Base-by-base conservation (phyloP, 768 basidiomycete genomes). In the Russula sp. region DNA sequence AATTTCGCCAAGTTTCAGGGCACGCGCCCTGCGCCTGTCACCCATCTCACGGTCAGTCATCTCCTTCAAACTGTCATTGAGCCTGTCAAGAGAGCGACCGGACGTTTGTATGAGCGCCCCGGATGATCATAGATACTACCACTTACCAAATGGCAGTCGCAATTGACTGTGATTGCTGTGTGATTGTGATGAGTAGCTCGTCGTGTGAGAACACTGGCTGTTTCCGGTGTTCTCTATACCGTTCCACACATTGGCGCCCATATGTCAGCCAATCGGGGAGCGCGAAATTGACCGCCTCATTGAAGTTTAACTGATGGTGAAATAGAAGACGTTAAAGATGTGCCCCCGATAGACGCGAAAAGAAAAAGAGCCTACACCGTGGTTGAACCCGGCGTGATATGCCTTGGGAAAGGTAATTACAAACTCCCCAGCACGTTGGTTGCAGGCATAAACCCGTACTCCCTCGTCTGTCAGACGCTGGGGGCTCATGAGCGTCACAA, bases 211-310 rank as follows among this genome's bases (percentile, higher is more conserved):
- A 99, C 5, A 99, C 97, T 5, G 97, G 97, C 46, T 91, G 80
- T 74, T 98, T 98, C 74, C 85, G 78, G 75, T 97, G 89, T 67
- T 92, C 87, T 70, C 92, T 86, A 74, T 99, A 98, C 49, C 92
- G 84, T 71, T 87, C 82, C 14, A 95, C 93, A 72, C 94, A 97
- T 62, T 90, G 90, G 46, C 90, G 83, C 40, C 92, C 97, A 67
- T 84, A 85, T 9, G 88, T 79, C 52, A 98, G 78, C 97, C 97
- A 99, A 73, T 98, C 94, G 28, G 94, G 92, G 30, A 97, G 79
- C 13, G 97, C 96, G 72, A 98, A 98, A 75, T 99, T 98, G 72
- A 98, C 96, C 4, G 96, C 97, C 78, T 98, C 97, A 74, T 98
- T 98, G 79, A 98, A 95, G 77, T 99, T 99, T 71, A 98, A 78